Percentiles rank a stretch among this genome's conserved stretches.
These are phyloP conservation scores for Diaporthe sp. DNA, from an alignment of 2,329 filamentous ascomycete species.

Conservation along the genomic window DNA sequence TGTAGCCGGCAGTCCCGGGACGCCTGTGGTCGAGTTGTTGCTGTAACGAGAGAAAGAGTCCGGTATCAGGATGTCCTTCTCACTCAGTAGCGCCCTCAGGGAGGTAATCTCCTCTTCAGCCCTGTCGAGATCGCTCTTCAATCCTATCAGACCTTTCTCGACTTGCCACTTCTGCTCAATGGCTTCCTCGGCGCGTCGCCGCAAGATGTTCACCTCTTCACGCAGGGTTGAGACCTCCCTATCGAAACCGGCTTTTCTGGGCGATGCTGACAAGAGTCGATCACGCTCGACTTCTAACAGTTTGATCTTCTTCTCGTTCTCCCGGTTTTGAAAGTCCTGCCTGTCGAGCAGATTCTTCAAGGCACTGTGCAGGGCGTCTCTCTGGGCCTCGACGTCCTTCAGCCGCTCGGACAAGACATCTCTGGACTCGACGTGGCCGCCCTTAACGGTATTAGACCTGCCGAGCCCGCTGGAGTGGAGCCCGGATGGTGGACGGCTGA, in stretches of 20 bases:
- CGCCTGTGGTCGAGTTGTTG: constrained; percentile 52
- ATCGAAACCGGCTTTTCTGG: constrained; percentile 84
- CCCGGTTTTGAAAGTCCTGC: constrained; percentile 85
- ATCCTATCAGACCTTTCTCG: constrained; percentile 86
- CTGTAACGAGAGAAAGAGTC: constrained; percentile 65
- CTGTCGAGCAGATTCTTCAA: constrained; percentile 88
- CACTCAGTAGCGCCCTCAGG: constrained; percentile 82
- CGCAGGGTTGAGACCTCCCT: constrained; percentile 84
- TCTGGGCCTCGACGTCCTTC: constrained; percentile 93
- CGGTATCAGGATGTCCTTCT: constrained; percentile 85
- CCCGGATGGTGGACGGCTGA: constrained; percentile 48
- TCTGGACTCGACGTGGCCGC: constrained; percentile 66
- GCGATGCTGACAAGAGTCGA: constrained; percentile 76
- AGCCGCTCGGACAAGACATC: constrained; percentile 83
- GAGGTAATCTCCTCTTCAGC: constrained; percentile 92
- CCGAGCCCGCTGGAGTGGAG: constrained; percentile 49
- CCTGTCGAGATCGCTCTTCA: constrained; percentile 97
- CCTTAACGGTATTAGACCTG: constrained; percentile 72
- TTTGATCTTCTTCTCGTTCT: constrained; percentile 85
- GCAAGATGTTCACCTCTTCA: constrained; percentile 86
- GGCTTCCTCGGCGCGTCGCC: constrained; percentile 91
- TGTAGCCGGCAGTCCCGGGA: constrained; percentile 65
- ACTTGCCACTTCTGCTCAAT: constrained; percentile 97
- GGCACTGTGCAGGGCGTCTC: constrained; percentile 90
- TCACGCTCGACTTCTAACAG: constrained; percentile 84